A percentile compares a stretch with the other conserved stretches of the same genome.
Evolutionary conservation across 2,329 filamentous ascomycete genomes (phyloP).

Genomic region (Fusarium succisae): DNA sequence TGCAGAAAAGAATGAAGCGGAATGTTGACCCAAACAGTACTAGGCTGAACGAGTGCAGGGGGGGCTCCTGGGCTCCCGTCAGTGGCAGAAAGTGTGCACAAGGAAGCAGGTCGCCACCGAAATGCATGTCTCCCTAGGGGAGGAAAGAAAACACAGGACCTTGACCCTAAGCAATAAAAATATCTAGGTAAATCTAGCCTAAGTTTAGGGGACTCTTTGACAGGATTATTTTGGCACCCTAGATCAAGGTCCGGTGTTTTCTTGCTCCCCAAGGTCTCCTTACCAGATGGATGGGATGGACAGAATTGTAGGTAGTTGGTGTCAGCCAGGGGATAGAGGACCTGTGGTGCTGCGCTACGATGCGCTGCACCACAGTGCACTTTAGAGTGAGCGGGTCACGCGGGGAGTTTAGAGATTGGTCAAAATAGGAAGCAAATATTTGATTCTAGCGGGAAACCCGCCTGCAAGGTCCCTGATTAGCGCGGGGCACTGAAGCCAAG

Average conservation of each 20-base stretch:
- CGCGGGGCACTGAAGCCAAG: conserved; percentile 20
- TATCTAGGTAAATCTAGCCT: no score
- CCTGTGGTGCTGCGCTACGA: not conserved
- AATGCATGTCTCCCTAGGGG: conserved; percentile 1
- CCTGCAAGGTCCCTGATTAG: conserved; percentile 38
- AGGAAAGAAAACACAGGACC: no score
- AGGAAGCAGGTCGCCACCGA: conserved; percentile 1
- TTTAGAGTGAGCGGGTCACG: not conserved
- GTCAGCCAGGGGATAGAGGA: not conserved
- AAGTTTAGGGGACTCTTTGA: no score
- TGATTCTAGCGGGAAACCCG: conserved; percentile 28
- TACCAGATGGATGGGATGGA: not conserved
- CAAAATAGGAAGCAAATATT: not conserved
- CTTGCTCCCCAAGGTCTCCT: not conserved
- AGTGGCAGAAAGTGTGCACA: not conserved
- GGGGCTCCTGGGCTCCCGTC: not conserved
- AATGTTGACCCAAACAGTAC: conserved; percentile 17
- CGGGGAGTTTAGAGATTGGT: conserved; percentile 15
- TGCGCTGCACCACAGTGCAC: not conserved
- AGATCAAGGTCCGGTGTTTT: no score
- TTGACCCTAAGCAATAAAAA: no score
- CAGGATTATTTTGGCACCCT: no score
- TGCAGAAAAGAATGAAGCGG: conserved; percentile 20
- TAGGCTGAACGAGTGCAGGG: conserved; percentile 4
- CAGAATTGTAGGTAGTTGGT: conserved; percentile 15